phyloP scores from a whole-genome alignment of 441 rosid genomes.

The Aquilaria agallochum region DNA sequence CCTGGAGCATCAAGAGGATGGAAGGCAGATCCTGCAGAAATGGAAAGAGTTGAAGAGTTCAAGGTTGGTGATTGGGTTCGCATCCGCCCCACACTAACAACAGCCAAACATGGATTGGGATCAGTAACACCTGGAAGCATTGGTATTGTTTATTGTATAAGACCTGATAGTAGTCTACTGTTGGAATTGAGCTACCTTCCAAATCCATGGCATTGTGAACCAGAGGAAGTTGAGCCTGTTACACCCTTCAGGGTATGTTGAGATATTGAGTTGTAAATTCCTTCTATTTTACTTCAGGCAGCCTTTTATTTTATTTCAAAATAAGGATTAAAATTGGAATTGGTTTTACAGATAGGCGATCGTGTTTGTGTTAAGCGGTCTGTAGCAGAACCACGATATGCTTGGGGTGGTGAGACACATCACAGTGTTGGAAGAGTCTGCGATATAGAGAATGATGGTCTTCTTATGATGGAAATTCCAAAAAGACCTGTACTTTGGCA shows the following conservation, averaged over 20 bases:
- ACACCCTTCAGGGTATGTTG: constrained; percentile 79
- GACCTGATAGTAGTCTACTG: constrained; percentile 96
- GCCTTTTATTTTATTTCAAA: constrained; percentile 1
- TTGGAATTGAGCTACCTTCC: constrained; percentile 91
- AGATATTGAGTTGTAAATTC: constrained; percentile 9
- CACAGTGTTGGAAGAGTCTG: constrained; percentile 95
- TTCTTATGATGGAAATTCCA: constrained; percentile 90
- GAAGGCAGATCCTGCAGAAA: constrained; percentile 99
- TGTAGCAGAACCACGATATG: constrained; percentile 99
- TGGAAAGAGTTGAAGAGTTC: constrained; percentile 99
- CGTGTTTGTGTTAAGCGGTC: constrained; percentile 96
- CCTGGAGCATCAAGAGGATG: constrained; percentile 99
- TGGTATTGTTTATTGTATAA: constrained; percentile 89
- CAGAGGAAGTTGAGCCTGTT: constrained; percentile 97
- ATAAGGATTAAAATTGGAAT: constrained; percentile 12
- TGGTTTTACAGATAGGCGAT: constrained; percentile 75
- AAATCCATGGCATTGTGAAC: constrained; percentile 98
- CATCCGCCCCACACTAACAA: constrained; percentile 90
- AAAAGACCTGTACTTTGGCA: constrained; percentile 90
- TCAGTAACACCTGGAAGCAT: constrained; percentile 97
- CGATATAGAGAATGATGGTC: constrained; percentile 96
- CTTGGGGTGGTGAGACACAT: constrained; percentile 99
- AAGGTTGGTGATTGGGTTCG: constrained; percentile 99
- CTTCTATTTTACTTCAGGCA: constrained; percentile 1
- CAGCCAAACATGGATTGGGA: constrained; percentile 97